Evolutionary conservation across 192 early-diverging fungal genomes (phyloP), one percentile per base, ranked within the genome.

Genomic region (Chytriomyces confervae): DNA sequence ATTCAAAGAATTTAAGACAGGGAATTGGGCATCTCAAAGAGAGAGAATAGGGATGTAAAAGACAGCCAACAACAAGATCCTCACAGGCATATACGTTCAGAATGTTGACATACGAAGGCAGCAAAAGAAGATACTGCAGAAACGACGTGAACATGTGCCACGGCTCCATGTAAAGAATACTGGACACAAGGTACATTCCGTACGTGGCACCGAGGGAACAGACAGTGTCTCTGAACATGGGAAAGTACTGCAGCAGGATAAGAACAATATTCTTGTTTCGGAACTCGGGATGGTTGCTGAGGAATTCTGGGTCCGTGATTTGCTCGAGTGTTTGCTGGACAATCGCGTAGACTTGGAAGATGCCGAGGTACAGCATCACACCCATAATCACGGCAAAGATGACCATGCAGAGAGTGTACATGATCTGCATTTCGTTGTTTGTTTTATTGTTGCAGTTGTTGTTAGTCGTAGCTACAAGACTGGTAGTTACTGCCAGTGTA

Each of bases 31-130:
- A 49, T 48, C 53, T 57, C 53, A 36, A 36, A 36, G 36, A 36
- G 0, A 36, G 36, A 36, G 1, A 29, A 18, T 20, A 10, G 29
- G 20, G 62, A 23, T 47, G 5, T 6, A n/a, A 10, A 0, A 72
- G n/a, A 8, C 23, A n/a, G 57, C 18, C 10, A 69, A 16, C 7
- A 63, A 64, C 16, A 80, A 80, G 13, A 70, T 16, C 61, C 69
- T 82, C 75, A 69, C 81, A 95, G 11, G 94, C 93, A 67, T 96
- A 96, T 29, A 96, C 91, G 86, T 91, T 93, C 66, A 97, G 84
- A 77, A 97, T 95, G 86, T 97, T 97, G 81, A 94, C 89, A 66
- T 91, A 97, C 36, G 91, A 91, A n/a, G 95, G 95, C 61, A 95
- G 81, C 66, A 94, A 86, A 53, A 95, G 79, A 77, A 93, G 24